Conservation (phyloP, 2,329 filamentous ascomycete genomes). For the Mycosphaerelloides madeirae region DNA sequence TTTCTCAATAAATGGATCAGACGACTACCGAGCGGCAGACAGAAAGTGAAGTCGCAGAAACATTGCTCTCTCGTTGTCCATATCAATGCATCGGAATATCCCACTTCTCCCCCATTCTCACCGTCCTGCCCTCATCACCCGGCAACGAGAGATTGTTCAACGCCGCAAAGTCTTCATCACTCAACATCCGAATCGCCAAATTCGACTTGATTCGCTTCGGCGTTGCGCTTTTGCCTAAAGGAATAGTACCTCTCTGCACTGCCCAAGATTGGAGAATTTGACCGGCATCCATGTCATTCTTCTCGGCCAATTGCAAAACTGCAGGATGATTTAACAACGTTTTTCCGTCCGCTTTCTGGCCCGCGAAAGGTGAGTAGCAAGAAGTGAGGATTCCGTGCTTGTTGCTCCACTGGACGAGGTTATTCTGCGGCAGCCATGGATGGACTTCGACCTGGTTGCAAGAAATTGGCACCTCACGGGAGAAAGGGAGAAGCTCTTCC, state of each 20-base stretch:
- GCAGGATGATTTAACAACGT: conserved; percentile 12
- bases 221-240: conserved; percentile 35
- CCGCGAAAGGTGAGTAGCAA: conserved; percentile 26
- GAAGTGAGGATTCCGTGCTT: conserved; percentile 21
- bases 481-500: conserved; percentile 19
- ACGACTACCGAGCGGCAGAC: too few species aligned
- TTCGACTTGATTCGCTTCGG: conserved; percentile 15
- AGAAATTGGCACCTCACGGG: conserved; percentile 19
- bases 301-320: conserved; percentile 10
- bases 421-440: conserved; percentile 24
- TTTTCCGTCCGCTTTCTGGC: conserved; percentile 22
- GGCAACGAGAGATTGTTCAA: conserved; percentile 37
- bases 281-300: conserved; percentile 18
- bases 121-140: conserved; percentile 16
- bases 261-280: conserved; percentile 37
- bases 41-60: too few species aligned
- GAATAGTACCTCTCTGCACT: conserved; percentile 30
- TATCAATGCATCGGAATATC: neutral
- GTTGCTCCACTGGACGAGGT: conserved; percentile 17
- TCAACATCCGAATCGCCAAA: conserved; percentile 26
- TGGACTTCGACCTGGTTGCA: conserved; percentile 29
- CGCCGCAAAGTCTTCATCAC: conserved; percentile 33
- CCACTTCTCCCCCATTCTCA: neutral
- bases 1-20: too few species aligned
- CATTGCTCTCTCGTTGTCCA: too few species aligned